Evolutionary conservation across 2,329 filamentous ascomycete genomes (phyloP), one percentile per base, ranked within the genome.

Genomic region (Ramularia endophylla): DNA sequence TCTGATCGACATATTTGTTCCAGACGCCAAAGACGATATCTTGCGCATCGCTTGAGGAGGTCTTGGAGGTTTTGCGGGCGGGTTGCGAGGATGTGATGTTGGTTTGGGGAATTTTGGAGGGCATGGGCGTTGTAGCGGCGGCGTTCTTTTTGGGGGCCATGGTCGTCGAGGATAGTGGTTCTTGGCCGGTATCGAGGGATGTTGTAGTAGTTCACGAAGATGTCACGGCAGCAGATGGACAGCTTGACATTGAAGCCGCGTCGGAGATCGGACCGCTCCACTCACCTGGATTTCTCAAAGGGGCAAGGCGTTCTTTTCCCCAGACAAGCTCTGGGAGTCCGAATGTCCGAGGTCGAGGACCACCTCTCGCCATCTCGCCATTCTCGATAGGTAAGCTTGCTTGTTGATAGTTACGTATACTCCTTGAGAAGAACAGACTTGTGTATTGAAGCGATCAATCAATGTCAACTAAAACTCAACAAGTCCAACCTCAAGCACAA

Each of bases 1-100:
- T 98, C 54, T 80, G 75, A 53, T 83, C 71, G 41, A 82, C 64
- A 67, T 98, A 98, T 66, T 87, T 80, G 55, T 80, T 71, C 76
- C 82, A 84, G 54, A 95, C 74, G 60, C 80, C 81, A 41, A 73
- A 56, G 31, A 81, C 70, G 51, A 94, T 85, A 57, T 82, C 72
- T 59, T 68, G 65, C 30, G 67, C 61, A 42, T 66, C 18, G 18
- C n/a, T 19, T 11, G 17, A 19, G 17, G 32, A 18, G 32, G 3
- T 4, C n/a, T 34, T 34, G 11, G 56, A 40, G 46, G 54, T 57
- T 29, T 32, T 42, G 19, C 43, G 33, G 5, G 47, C 29, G 17
- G 48, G 29, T 17, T 47, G 48, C 13, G 55, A 39, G 18, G 46
- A 41, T 44, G 55, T 55, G 28, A 46, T 42, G 19, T 52, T 48